Evolutionary conservation across 179 eudicot genomes (phyloP).

Genomic region (Silene coronaria): DNA sequence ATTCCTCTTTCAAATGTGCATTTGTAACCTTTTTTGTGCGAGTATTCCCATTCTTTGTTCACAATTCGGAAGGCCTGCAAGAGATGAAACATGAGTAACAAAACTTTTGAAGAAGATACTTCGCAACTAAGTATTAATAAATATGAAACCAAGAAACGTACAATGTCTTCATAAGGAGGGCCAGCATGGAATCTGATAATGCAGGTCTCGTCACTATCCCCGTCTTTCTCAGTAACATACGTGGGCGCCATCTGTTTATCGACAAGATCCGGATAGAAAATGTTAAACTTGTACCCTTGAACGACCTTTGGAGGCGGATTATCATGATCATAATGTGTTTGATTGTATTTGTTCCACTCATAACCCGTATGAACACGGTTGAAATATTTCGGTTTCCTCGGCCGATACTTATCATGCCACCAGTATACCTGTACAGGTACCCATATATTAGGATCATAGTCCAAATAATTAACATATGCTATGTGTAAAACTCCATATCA

Average conservation of each 20-base stretch:
- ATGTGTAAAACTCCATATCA: neutral
- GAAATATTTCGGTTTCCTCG: conserved; percentile 93
- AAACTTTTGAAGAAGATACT: neutral
- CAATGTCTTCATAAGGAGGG: conserved; percentile 93
- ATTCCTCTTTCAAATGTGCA: conserved; percentile 92
- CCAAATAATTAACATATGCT: neutral
- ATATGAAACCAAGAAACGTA: conserved; percentile 33
- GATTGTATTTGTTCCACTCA: conserved; percentile 98
- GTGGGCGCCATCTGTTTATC: conserved; percentile 80
- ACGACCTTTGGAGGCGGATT: conserved; percentile 93
- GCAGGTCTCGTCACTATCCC: conserved; percentile 86
- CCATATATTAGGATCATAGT: conserved; percentile 12
- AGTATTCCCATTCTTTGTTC: conserved; percentile 95
- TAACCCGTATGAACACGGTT: conserved; percentile 95
- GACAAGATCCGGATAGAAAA: conserved; percentile 90
- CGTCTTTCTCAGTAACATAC: conserved; percentile 72
- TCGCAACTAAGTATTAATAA: neutral
- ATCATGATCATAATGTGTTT: conserved; percentile 93
- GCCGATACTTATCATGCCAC: conserved; percentile 99
- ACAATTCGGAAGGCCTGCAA: conserved; percentile 79
- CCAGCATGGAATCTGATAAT: conserved; percentile 91
- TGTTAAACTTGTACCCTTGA: conserved; percentile 93
- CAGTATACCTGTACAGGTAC: conserved; percentile 65
- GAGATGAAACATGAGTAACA: neutral
- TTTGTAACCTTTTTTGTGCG: conserved; percentile 88